Evolutionary conservation across 352 stramenopile species (phyloP).

Genomic region (Detonula confervacea): DNA sequence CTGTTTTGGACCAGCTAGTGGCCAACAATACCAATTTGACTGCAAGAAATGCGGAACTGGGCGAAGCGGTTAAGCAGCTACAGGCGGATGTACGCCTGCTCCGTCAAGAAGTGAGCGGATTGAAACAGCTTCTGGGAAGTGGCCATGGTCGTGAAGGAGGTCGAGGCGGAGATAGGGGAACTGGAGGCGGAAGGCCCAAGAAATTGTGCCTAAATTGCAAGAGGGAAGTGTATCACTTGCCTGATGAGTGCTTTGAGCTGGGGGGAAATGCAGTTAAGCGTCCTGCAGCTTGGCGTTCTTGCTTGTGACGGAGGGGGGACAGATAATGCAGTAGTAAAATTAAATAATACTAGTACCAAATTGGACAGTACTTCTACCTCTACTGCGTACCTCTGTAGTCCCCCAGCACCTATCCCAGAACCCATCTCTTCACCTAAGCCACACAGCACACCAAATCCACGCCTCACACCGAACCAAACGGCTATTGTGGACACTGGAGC

Average conservation of each 20-base stretch:
- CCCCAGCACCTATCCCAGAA: not conserved
- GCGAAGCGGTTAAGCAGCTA: too few species aligned
- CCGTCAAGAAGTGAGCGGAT: too few species aligned
- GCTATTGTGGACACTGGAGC: conserved; percentile 12
- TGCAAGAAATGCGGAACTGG: not conserved
- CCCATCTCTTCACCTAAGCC: not conserved
- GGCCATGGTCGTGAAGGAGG: not conserved
- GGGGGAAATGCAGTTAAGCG: not conserved
- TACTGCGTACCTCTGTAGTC: not conserved
- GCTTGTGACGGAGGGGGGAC: not conserved
- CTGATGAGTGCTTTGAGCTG: not conserved
- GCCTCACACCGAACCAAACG: not conserved
- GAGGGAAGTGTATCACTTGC: not conserved
- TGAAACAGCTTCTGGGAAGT: not conserved
- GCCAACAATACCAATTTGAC: not conserved
- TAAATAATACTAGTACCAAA: not conserved
- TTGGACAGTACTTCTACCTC: not conserved
- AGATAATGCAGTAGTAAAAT: too few species aligned
- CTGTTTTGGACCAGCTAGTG: not conserved
- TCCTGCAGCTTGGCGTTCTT: not conserved
- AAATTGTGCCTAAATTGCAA: not conserved
- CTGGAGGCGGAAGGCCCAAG: not conserved
- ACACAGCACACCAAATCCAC: too few species aligned
- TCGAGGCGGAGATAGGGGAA: too few species aligned
- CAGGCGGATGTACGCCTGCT: too few species aligned